Percentiles rank a stretch among this genome's conserved stretches.
phyloP scores from a whole-genome alignment of 768 basidiomycete species.

The Suillus alpinus region DNA sequence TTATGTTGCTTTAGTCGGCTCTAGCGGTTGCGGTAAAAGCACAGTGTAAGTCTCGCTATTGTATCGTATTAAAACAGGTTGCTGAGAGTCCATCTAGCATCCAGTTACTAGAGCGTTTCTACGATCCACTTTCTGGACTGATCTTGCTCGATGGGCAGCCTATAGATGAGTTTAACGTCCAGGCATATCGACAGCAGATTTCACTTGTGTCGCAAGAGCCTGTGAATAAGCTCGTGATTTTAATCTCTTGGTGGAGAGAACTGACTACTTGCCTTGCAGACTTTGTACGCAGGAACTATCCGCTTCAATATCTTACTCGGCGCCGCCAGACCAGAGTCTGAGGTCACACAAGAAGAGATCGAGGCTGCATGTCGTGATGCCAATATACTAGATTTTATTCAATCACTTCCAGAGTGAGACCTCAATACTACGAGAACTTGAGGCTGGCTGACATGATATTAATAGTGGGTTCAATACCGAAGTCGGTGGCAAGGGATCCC shows the following conservation, averaged over 20 bases:
- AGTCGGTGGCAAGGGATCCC: constrained; percentile 88
- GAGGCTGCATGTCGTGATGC: constrained; percentile 83
- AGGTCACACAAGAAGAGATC: constrained; percentile 85
- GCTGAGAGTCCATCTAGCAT: constrained; percentile 43
- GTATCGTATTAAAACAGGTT: background rate
- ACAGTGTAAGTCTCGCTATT: constrained; percentile 54
- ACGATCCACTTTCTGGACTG: constrained; percentile 72
- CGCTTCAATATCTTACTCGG: constrained; percentile 91
- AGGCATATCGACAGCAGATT: constrained; percentile 85
- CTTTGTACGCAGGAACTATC: constrained; percentile 86
- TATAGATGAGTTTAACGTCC: constrained; percentile 74
- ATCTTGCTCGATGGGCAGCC: constrained; percentile 73
- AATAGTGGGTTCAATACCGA: constrained; percentile 84
- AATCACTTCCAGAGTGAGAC: constrained; percentile 73
- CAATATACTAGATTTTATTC: constrained; percentile 89
- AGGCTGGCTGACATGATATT: constrained; percentile 9
- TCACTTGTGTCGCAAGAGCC: constrained; percentile 92
- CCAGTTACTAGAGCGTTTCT: constrained; percentile 84
- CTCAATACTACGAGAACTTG: background rate
- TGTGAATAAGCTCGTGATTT: constrained; percentile 16
- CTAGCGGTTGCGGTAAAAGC: constrained; percentile 79
- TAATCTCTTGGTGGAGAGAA: constrained; percentile 4
- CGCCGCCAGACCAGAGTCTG: constrained; percentile 66
- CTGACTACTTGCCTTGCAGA: constrained; percentile 27
- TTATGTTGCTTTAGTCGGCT: constrained; percentile 81